Base-by-base conservation (phyloP, 352 stramenopile genomes). In the Pythium aphanidermatum region DNA sequence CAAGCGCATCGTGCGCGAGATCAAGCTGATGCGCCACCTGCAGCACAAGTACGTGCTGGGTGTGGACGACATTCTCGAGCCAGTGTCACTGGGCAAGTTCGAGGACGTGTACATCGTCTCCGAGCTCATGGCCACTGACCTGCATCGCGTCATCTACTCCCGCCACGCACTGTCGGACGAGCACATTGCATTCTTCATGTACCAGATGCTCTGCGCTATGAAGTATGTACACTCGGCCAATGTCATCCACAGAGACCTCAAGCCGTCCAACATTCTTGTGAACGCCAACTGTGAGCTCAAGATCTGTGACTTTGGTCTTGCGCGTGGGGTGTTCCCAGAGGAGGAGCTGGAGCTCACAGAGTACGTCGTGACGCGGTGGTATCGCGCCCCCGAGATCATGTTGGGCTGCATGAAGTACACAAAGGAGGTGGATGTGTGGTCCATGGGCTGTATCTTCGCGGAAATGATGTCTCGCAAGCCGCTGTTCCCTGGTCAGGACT, bases 391-490 rank as follows among this genome's bases (percentile, higher is more conserved):
- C 1, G 79, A 91, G 58, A 84, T 90, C 41, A 84, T 90, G 77
- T 58, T 92, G 9, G 76, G 72, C 2, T 90, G 77, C 55, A 90
- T 89, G 74, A 89, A 92, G 61, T 94, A 94, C 68, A 89, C 74
- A 2, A 70, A 74, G 3, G 74, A 84, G 28, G 75, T 92, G 42
- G 95, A 98, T 55, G 80, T 98, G 0, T 98, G 93, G 93, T 95
- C 82, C 46, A 96, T 98, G 46, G 97, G 96, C 17, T 99, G 97
- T 59, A 99, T 99, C 50, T 98, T 99, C 54, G 97, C 92, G 5
- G 97, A 99, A 60, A 94, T 99, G 58, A 89, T 99, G 50, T 83
- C 79, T 6, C 78, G 96, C 35, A 99, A 98, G 51, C 95, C 96
- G 49, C 85, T 98, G 17, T 99, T 99, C 58, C 94, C 95, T 3